Percentiles rank a stretch among this genome's conserved stretches.
Evolutionary conservation across 805 yeast genomes (phyloP).

Genomic region (Kuraishia floccosa): DNA sequence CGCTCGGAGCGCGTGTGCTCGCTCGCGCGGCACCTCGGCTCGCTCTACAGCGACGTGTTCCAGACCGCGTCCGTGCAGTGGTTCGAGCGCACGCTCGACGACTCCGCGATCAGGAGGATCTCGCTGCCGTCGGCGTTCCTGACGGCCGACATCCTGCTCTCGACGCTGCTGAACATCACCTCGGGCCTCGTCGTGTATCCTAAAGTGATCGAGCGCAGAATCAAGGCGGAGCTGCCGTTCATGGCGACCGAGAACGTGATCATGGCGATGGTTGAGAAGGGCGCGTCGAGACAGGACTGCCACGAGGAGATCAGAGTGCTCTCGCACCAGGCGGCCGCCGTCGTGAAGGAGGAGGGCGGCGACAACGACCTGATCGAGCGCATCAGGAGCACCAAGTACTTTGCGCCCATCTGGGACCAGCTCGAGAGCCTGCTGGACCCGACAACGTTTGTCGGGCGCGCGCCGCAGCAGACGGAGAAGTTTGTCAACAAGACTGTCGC

Average conservation of each 20-base stretch:
- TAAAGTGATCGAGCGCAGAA: conserved; percentile 95
- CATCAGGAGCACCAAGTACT: conserved; percentile 64
- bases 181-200: conserved; percentile 97
- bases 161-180: conserved; percentile 84
- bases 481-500: conserved; percentile 79
- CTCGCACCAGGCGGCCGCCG: conserved; percentile 95
- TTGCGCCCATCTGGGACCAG: conserved; percentile 81
- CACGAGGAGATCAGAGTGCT: conserved; percentile 96
- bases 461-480: conserved; percentile 95
- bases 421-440: conserved; percentile 81
- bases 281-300: conserved; percentile 96
- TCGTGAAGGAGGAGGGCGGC: conserved; percentile 96
- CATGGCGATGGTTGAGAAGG: conserved; percentile 99
- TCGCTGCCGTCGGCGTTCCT: conserved; percentile 93
- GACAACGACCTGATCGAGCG: conserved; percentile 95
- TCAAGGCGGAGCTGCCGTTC: conserved; percentile 89
- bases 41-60: conserved; percentile 84
- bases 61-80: conserved; percentile 98
- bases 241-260: conserved; percentile 99
- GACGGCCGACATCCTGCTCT: conserved; percentile 86
- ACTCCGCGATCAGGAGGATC: conserved; percentile 95
- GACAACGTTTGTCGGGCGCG: conserved; percentile 93
- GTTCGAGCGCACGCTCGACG: conserved; percentile 98
- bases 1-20: conserved; percentile 98
- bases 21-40: conserved; percentile 90